Percentiles rank a stretch among this genome's conserved stretches.
Evolutionary conservation across 345 rosid genomes (phyloP).

Genomic region (Camelina hispida): DNA sequence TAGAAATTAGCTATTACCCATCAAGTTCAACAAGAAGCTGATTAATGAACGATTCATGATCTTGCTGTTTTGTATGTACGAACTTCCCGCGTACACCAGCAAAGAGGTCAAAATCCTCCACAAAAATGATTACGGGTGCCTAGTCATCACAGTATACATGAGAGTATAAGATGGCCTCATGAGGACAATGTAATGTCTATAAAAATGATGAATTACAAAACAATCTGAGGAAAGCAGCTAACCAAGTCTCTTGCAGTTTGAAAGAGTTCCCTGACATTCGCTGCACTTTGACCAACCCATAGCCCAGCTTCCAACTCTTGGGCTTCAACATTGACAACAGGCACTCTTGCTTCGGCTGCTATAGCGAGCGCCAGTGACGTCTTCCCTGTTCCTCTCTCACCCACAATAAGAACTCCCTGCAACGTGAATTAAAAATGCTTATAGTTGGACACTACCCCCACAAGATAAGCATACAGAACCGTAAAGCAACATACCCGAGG

Average conservation of each 20-base stretch:
- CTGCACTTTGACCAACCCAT: constrained; percentile 99
- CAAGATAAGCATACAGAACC: constrained; percentile 14
- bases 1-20: constrained; percentile 61
- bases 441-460: constrained; percentile 14
- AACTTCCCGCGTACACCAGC: constrained; percentile 97
- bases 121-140: constrained; percentile 97
- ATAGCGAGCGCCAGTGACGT: constrained; percentile 91
- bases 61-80: constrained; percentile 88
- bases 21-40: constrained; percentile 99
- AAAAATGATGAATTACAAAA: constrained; percentile 28
- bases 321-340: constrained; percentile 86
- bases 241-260: constrained; percentile 98
- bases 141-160: constrained; percentile 45
- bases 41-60: constrained; percentile 95
- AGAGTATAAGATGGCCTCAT: constrained; percentile 36
- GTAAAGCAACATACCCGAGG: constrained; percentile 71
- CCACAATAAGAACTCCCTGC: constrained; percentile 98
- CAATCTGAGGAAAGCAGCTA: constrained; percentile 41
- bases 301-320: constrained; percentile 96
- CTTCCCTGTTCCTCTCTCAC: constrained; percentile 97
- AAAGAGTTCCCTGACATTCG: constrained; percentile 95
- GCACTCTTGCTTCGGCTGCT: constrained; percentile 96
- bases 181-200: constrained; percentile 7
- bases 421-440: constrained; percentile 36
- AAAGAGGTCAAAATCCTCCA: constrained; percentile 97